Evolutionary conservation across 2,329 filamentous ascomycete species (phyloP).

Genomic region (Pseudocercospora fuligena): DNA sequence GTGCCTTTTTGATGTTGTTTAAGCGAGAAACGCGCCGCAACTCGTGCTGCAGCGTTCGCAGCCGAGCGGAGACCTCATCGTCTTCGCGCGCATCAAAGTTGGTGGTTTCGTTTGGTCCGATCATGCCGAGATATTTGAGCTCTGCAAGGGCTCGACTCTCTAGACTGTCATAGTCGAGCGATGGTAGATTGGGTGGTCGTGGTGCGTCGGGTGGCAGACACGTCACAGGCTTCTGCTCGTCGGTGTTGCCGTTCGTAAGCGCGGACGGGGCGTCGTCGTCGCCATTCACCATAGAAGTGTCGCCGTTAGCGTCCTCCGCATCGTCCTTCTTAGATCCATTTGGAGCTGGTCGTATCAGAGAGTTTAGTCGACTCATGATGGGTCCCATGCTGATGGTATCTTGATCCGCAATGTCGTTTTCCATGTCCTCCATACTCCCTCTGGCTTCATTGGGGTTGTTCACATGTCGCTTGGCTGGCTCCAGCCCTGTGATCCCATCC

Average conservation of each 20-base stretch:
- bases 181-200: constrained; percentile 39
- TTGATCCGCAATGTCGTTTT: constrained; percentile 83
- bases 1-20: constrained; percentile 88
- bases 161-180: constrained; percentile 82
- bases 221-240: constrained; percentile 64
- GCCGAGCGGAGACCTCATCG: constrained; percentile 88
- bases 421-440: constrained; percentile 83
- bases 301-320: constrained; percentile 50
- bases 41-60: constrained; percentile 82
- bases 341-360: constrained; percentile 75
- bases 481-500: constrained; percentile 78
- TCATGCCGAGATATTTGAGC: constrained; percentile 85
- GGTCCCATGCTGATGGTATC: constrained; percentile 89
- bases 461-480: constrained; percentile 67
- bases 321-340: constrained; percentile 56
- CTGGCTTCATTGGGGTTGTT: constrained; percentile 80
- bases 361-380: constrained; percentile 78
- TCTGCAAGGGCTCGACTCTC: constrained; percentile 93
- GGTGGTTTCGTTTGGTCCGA: constrained; percentile 65
- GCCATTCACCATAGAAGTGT: constrained; percentile 47
- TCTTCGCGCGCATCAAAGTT: constrained; percentile 91
- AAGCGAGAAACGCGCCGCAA: constrained; percentile 81
- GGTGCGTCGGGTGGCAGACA: constrained; percentile 63
- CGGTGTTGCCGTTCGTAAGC: constrained; percentile 43
- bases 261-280: constrained; percentile 48